Evolutionary conservation across 345 rosid species (phyloP).

Genomic region (Eucalyptus albens): DNA sequence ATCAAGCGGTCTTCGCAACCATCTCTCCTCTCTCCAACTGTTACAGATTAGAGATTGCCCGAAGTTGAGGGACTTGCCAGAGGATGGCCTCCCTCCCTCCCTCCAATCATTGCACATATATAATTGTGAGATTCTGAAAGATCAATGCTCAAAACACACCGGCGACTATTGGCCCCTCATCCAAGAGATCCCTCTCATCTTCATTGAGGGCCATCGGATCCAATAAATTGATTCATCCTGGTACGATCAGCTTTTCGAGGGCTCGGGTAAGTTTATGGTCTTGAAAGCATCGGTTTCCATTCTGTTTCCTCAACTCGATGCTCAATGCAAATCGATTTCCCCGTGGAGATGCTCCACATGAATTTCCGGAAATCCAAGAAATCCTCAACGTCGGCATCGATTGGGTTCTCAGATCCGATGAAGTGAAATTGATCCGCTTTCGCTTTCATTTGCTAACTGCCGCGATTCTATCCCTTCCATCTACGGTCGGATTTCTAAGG

Average conservation of each 20-base stretch:
- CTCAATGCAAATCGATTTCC: no score
- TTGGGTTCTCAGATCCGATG: no score
- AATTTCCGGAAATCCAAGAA: no score
- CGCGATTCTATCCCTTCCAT: no score
- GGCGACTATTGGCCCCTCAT: not conserved
- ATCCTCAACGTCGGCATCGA: fast-evolving
- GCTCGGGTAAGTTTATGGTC: no score
- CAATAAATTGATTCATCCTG: fast-evolving
- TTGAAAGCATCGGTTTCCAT: no score
- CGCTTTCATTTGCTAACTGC: no score
- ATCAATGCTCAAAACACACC: not conserved
- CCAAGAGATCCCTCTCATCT: fast-evolving
- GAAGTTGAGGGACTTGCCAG: not conserved
- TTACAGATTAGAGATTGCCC: fast-evolving
- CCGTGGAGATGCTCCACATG: no score
- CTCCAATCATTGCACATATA: fast-evolving
- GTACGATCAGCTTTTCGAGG: fast-evolving
- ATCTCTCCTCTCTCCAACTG: fast-evolving
- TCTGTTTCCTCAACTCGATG: no score
- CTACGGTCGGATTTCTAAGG: no score
- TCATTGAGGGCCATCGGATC: fast-evolving
- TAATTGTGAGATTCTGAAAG: fast-evolving
- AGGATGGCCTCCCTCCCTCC: not conserved
- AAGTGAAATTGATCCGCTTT: no score
- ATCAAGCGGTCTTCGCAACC: not conserved